These are phyloP conservation scores for Pisolithus albus DNA, from an alignment of 768 basidiomycete species.

Conservation along the genomic window DNA sequence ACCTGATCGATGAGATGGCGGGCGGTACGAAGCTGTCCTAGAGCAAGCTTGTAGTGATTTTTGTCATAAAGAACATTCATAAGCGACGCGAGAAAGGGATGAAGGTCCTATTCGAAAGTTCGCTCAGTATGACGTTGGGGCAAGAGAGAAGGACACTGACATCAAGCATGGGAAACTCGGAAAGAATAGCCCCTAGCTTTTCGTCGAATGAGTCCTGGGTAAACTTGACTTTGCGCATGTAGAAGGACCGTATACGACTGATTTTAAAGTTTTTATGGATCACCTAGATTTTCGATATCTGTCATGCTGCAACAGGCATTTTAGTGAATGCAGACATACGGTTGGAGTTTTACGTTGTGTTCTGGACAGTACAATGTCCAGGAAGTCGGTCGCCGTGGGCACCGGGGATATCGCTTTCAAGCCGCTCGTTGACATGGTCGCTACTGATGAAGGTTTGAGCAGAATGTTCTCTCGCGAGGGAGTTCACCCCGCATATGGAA, in stretches of 20 bases:
- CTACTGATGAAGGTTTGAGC: background rate
- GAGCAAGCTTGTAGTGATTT: slow-evolving; percentile 98
- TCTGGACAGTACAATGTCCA: slow-evolving; percentile 89
- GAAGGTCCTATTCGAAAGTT: slow-evolving; percentile 56
- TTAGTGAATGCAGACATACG: slow-evolving; percentile 30
- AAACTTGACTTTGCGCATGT: slow-evolving; percentile 99
- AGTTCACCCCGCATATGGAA: no score
- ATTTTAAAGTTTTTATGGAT: slow-evolving; percentile 99
- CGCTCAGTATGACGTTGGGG: background rate
- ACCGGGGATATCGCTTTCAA: slow-evolving; percentile 98
- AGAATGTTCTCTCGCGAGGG: no score
- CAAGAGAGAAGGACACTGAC: slow-evolving; percentile 40
- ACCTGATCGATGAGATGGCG: slow-evolving; percentile 96
- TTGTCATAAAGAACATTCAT: slow-evolving; percentile 99
- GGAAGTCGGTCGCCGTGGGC: slow-evolving; percentile 89
- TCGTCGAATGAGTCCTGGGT: slow-evolving; percentile 96
- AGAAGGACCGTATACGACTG: slow-evolving; percentile 93
- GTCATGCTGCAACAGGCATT: slow-evolving; percentile 1
- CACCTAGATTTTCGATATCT: slow-evolving; percentile 45
- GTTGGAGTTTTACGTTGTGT: slow-evolving; percentile 98
- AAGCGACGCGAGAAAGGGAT: slow-evolving; percentile 91
- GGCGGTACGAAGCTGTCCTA: slow-evolving; percentile 94
- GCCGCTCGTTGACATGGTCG: slow-evolving; percentile 70
- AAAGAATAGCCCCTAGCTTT: slow-evolving; percentile 86
- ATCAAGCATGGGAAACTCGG: slow-evolving; percentile 96